These are phyloP conservation scores for Brassica rapa DNA, from an alignment of 345 rosid genomes.

Conservation along the genomic window DNA sequence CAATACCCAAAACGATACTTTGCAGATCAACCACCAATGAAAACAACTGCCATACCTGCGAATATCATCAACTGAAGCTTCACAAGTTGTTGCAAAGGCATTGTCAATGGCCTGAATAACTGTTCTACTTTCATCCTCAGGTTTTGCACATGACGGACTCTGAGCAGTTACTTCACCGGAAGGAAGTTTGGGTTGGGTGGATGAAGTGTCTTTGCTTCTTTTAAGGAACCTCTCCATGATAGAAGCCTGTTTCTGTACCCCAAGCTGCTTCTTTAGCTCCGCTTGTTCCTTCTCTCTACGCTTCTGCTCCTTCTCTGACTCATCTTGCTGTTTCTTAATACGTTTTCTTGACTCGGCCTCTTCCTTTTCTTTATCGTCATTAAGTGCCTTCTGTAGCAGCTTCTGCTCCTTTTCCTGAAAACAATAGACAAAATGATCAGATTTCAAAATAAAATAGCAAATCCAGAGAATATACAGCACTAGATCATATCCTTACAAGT, in stretches of 20 bases:
- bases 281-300: slow-evolving; percentile 76
- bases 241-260: slow-evolving; percentile 83
- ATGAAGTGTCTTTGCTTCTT: slow-evolving; percentile 50
- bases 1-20: slow-evolving; percentile 13
- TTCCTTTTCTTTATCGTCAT: slow-evolving; percentile 64
- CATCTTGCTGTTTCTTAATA: slow-evolving; percentile 74
- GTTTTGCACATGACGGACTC: slow-evolving; percentile 26
- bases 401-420: slow-evolving; percentile 75
- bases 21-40: slow-evolving; percentile 7
- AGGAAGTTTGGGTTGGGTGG: slow-evolving; percentile 40
- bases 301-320: slow-evolving; percentile 67
- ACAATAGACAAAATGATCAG: background rate
- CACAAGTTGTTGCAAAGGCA: slow-evolving; percentile 55
- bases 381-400: slow-evolving; percentile 56
- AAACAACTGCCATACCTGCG: slow-evolving; percentile 51
- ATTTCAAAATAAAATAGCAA: background rate
- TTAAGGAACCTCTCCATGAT: slow-evolving; percentile 86
- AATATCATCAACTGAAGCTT: slow-evolving; percentile 49
- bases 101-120: slow-evolving; percentile 57
- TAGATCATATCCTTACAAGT: slow-evolving; percentile 46
- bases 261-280: slow-evolving; percentile 59
- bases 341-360: slow-evolving; percentile 64
- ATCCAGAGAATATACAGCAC: background rate
- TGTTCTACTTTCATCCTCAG: slow-evolving; percentile 45
- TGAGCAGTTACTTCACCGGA: slow-evolving; percentile 35